These are phyloP conservation scores for Aciculoconidium aculeatum DNA, from an alignment of 805 yeast species.

Conservation along the genomic window DNA sequence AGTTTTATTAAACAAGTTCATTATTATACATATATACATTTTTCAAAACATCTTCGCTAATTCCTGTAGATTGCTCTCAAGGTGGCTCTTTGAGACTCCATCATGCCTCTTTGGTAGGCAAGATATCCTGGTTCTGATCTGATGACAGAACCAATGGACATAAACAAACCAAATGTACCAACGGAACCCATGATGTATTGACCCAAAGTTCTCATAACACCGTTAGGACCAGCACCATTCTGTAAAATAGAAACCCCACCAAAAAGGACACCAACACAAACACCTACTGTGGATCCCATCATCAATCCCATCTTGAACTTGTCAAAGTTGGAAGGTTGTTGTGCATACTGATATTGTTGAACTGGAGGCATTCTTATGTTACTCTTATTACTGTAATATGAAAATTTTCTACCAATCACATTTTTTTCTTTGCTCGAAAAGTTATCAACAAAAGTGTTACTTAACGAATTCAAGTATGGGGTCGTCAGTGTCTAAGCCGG, in stretches of 20 bases:
- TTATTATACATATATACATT: neutral
- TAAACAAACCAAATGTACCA: conserved; percentile 91
- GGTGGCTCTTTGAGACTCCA: conserved; percentile 22
- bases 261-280: conserved; percentile 88
- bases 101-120: conserved; percentile 23
- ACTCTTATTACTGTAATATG: neutral
- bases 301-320: conserved; percentile 97
- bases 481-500: conserved; percentile 53
- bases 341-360: conserved; percentile 54
- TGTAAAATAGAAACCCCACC: conserved; percentile 90
- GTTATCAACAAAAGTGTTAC: conserved; percentile 4
- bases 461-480: too few relatives aligned
- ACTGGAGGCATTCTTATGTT: conserved; percentile 54
- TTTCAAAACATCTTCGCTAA: neutral
- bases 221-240: conserved; percentile 97
- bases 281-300: conserved; percentile 93
- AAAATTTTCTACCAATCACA: conserved; percentile 4
- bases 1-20: neutral
- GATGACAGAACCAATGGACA: conserved; percentile 92
- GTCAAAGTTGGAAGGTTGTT: conserved; percentile 81
- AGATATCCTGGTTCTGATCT: conserved; percentile 56
- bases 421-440: neutral
- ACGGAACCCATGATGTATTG: conserved; percentile 96
- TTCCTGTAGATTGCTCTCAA: conserved; percentile 24
- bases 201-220: conserved; percentile 93